phyloP scores from a whole-genome alignment of 2,329 filamentous ascomycete genomes.

The Septoria linicola region DNA sequence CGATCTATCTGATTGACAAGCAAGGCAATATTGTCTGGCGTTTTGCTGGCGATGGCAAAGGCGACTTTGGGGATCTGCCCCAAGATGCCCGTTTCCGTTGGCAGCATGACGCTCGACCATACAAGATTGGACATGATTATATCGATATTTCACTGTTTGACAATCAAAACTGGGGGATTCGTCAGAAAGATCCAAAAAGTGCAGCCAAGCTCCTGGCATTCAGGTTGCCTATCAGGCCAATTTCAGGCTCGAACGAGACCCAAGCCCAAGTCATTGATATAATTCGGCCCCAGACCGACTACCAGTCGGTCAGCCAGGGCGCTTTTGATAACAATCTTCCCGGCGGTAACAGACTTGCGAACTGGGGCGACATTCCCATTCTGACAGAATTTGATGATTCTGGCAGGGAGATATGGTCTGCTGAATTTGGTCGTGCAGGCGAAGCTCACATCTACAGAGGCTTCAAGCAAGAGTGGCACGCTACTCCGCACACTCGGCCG shows the following conservation, averaged over 20 bases:
- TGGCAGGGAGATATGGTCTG: slow-evolving; percentile 21
- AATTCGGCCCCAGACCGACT: slow-evolving; percentile 2
- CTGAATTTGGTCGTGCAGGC: slow-evolving; percentile 17
- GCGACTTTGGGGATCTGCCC: slow-evolving; percentile 27
- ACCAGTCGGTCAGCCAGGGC: slow-evolving; percentile 27
- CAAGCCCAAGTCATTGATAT: slow-evolving; percentile 1
- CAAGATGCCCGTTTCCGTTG: slow-evolving; percentile 27
- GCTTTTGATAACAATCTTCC: slow-evolving; percentile 16
- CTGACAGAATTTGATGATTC: slow-evolving; percentile 24
- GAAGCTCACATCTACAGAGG: slow-evolving; percentile 26
- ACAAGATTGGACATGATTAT: slow-evolving; percentile 22
- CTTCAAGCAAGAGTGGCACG: slow-evolving; percentile 30
- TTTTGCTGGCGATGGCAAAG: slow-evolving; percentile 28
- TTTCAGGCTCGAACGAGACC: background rate
- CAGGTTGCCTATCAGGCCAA: slow-evolving; percentile 16
- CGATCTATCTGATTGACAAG: slow-evolving; percentile 26
- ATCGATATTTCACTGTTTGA: slow-evolving; percentile 27
- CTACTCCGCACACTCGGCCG: slow-evolving; percentile 17
- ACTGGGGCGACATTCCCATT: slow-evolving; percentile 26
- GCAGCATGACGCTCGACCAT: slow-evolving; percentile 29
- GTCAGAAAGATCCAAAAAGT: slow-evolving; percentile 9
- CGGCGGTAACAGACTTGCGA: slow-evolving; percentile 26
- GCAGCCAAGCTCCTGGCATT: slow-evolving; percentile 22
- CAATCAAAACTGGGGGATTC: slow-evolving; percentile 26
- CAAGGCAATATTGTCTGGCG: slow-evolving; percentile 28